Conservation (phyloP, 2,329 filamentous ascomycete species). For the Xenosphaeropsis pyriputrescens region DNA sequence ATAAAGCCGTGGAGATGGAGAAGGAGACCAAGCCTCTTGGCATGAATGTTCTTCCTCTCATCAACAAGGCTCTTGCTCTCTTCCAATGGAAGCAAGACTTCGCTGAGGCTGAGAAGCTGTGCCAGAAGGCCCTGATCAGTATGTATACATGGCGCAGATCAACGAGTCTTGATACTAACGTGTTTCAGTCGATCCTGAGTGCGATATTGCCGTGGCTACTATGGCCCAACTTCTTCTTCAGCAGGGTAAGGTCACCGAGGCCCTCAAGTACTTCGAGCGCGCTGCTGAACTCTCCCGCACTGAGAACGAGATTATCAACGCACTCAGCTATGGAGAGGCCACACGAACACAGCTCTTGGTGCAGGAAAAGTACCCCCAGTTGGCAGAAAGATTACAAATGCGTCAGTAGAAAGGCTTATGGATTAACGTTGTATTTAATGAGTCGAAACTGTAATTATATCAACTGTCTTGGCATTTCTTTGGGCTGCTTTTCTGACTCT, state of each 20-base stretch:
- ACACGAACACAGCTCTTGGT: constrained; percentile 92
- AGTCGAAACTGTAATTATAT: too few species aligned
- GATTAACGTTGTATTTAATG: too few species aligned
- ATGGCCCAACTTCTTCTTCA: constrained; percentile 97
- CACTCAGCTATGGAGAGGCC: constrained; percentile 90
- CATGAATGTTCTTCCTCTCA: constrained; percentile 94
- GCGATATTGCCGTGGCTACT: constrained; percentile 94
- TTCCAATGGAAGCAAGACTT: constrained; percentile 99
- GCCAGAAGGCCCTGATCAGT: constrained; percentile 96
- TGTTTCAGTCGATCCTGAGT: constrained; percentile 78
- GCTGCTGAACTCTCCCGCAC: constrained; percentile 90
- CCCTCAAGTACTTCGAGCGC: constrained; percentile 91
- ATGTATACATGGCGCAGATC: constrained; percentile 25
- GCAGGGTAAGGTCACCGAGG: constrained; percentile 92
- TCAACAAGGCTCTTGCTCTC: constrained; percentile 93
- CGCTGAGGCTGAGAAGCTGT: constrained; percentile 84
- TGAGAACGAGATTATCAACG: constrained; percentile 91
- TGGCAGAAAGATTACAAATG: constrained; percentile 52
- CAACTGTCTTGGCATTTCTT: too few species aligned
- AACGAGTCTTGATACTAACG: constrained; percentile 3
- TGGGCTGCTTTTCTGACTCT: too few species aligned
- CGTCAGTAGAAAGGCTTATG: too few species aligned
- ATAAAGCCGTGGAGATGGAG: constrained; percentile 97
- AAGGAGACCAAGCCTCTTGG: constrained; percentile 84
- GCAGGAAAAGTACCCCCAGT: constrained; percentile 71